These are phyloP conservation scores for Trapa incisa DNA, from an alignment of 345 rosid species.

Conservation along the genomic window DNA sequence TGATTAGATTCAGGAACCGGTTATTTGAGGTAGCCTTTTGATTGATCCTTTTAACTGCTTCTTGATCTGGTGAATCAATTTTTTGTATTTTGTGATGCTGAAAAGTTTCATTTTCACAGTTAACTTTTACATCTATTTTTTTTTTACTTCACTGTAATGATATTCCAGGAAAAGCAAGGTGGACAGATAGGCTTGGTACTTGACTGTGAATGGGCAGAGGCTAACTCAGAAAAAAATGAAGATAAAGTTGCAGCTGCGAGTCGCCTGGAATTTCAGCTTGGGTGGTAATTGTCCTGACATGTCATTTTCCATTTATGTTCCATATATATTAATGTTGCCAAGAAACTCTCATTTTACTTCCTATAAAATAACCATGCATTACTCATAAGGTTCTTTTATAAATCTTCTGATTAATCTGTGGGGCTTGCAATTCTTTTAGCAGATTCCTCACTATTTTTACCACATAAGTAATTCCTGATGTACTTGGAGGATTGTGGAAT, in stretches of 20 bases:
- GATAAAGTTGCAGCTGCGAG: slow-evolving; percentile 53
- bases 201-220: slow-evolving; percentile 65
- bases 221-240: slow-evolving; percentile 44
- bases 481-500: neutral
- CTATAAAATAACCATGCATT: neutral
- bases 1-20: neutral
- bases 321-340: neutral
- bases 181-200: slow-evolving; percentile 70
- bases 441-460: neutral
- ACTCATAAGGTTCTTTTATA: neutral
- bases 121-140: neutral
- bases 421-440: neutral
- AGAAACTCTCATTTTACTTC: neutral
- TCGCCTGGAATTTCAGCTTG: slow-evolving; percentile 78
- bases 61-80: neutral
- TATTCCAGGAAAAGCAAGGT: slow-evolving; percentile 51
- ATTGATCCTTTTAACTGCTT: neutral
- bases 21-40: neutral
- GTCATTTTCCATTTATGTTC: neutral
- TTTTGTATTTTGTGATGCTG: neutral
- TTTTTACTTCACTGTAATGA: neutral
- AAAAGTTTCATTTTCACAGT: neutral
- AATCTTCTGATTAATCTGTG: neutral
- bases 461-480: neutral
- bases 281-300: slow-evolving; percentile 42